Evolutionary conservation across 2,329 filamentous ascomycete species (phyloP).

Genomic region (Stemphylium lycopersici): DNA sequence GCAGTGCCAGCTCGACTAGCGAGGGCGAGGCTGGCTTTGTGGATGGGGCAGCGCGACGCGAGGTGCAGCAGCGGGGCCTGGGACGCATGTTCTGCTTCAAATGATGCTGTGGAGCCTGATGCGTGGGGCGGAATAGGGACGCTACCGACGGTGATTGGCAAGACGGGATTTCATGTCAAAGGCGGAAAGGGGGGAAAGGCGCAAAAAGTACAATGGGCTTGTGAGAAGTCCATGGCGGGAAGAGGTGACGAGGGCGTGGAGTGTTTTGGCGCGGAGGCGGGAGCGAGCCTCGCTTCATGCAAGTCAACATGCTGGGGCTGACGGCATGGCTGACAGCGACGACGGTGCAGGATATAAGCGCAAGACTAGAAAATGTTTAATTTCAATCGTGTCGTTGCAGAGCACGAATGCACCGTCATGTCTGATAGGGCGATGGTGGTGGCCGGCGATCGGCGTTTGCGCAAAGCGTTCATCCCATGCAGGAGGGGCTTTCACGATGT

Average conservation of each 20-base stretch:
- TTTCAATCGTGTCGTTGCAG: too few species aligned
- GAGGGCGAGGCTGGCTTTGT: constrained; percentile 62
- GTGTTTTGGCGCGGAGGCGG: constrained; percentile 10
- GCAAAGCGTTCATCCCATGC: neutral
- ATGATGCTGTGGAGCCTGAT: constrained; percentile 15
- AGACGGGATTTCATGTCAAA: constrained; percentile 12
- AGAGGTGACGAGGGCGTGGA: constrained; percentile 25
- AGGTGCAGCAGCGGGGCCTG: constrained; percentile 50
- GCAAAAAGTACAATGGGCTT: constrained; percentile 7
- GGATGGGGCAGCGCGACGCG: constrained; percentile 51
- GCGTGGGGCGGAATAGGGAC: constrained; percentile 9
- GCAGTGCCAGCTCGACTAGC: constrained; percentile 39
- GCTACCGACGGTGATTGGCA: constrained; percentile 6
- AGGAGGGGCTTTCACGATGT: constrained; percentile 11
- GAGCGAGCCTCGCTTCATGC: constrained; percentile 23
- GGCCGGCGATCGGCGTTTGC: too few species aligned
- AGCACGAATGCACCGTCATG: too few species aligned
- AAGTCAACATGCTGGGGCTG: constrained; percentile 39
- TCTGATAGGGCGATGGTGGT: too few species aligned
- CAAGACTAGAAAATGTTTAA: neutral
- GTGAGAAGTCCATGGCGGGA: constrained; percentile 17
- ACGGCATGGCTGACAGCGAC: constrained; percentile 21
- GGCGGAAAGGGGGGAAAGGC: neutral
- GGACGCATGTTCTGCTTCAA: constrained; percentile 43
- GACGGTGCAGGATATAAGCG: neutral